These are phyloP conservation scores for Coemansia sp. DNA, from an alignment of 192 early-diverging fungal species.

Conservation along the genomic window DNA sequence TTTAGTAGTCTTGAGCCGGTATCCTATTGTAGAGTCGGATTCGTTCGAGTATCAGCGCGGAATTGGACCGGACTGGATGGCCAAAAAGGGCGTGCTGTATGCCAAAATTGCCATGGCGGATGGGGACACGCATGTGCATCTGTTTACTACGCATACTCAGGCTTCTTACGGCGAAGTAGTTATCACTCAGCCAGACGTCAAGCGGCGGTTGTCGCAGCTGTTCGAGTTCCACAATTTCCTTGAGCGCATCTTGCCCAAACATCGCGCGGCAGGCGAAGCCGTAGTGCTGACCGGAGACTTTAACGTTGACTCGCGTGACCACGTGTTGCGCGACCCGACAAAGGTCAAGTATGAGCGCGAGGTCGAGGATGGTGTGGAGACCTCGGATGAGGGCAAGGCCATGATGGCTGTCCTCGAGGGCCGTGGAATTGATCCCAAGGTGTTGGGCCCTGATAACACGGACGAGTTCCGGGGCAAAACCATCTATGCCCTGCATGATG, in stretches of 20 bases:
- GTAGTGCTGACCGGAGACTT: conserved; percentile 72
- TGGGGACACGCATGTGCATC: conserved; percentile 55
- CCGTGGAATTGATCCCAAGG: conserved; percentile 47
- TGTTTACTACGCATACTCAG: conserved; percentile 87
- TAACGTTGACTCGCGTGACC: conserved; percentile 59
- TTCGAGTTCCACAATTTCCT: conserved; percentile 68
- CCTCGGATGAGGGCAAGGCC: conserved; percentile 57
- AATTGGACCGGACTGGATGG: conserved; percentile 70
- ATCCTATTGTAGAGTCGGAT: conserved; percentile 65
- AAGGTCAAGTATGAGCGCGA: conserved; percentile 45
- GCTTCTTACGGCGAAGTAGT: conserved; percentile 67
- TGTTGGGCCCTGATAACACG: conserved; percentile 49
- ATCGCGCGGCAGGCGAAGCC: conserved; percentile 56
- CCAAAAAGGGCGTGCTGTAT: conserved; percentile 78
- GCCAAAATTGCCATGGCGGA: conserved; percentile 67
- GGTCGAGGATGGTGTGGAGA: conserved; percentile 49
- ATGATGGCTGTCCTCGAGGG: conserved; percentile 63
- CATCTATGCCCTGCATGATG: conserved; percentile 55
- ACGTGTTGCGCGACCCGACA: conserved; percentile 33
- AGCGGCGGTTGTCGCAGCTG: conserved; percentile 63
- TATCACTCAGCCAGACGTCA: conserved; percentile 61
- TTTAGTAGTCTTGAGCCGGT: conserved; percentile 72
- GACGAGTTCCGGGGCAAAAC: conserved; percentile 44
- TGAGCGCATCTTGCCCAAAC: conserved; percentile 51
- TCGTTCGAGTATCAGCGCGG: conserved; percentile 68